Base-by-base conservation (phyloP, 2,329 filamentous ascomycete species). In the Sporothrix dimorphospora region DNA sequence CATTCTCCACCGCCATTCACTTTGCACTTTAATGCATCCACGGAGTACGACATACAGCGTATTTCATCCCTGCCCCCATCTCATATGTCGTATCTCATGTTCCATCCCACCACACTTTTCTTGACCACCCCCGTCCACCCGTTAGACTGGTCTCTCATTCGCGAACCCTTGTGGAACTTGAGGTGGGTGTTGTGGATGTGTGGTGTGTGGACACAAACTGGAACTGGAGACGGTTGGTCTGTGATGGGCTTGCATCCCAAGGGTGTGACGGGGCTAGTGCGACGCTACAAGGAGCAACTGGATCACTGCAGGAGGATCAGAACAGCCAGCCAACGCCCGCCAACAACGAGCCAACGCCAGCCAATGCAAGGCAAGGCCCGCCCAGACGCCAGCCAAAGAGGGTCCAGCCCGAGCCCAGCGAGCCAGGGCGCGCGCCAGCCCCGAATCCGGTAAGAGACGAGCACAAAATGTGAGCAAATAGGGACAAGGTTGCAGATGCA, bases 201-300 rank as follows among this genome's bases (percentile, higher is more conserved):
- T 47, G 42, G 42, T n/a, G n/a, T n/a, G n/a, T n/a, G n/a, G n/a
- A n/a, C n/a, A 34, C 30, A 34, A 3, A 34, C 30, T 34, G 30
- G 30, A 34, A 34, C 30, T 34, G 30, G 30, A 34, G 57, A 61
- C 57, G 57, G 57, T 61, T 61, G 57, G 57, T 61, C 55, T 30
- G 30, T 40, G 55, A 61, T 40, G 14, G 55, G 19, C 30, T 38
- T 61, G 55, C 55, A 61, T 61, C 30, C n/a, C n/a, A n/a, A n/a
- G n/a, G 24, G 21, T 40, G 57, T 40, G 57, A 38, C 57, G 57
- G 57, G 57, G 34, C 57, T 38, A 61, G 57, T 61, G 55, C 55
- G 34, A 59, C 55, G 30, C 55, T 6, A 59, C 55, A 21, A 61
- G 30, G 57, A n/a, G 30, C 34, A 21, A 21, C 57, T 21, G 57